A percentile compares a stretch with the other conserved stretches of the same genome.
phyloP scores from a whole-genome alignment of 2,329 filamentous ascomycete genomes.

The Penicillium brasilianum region DNA sequence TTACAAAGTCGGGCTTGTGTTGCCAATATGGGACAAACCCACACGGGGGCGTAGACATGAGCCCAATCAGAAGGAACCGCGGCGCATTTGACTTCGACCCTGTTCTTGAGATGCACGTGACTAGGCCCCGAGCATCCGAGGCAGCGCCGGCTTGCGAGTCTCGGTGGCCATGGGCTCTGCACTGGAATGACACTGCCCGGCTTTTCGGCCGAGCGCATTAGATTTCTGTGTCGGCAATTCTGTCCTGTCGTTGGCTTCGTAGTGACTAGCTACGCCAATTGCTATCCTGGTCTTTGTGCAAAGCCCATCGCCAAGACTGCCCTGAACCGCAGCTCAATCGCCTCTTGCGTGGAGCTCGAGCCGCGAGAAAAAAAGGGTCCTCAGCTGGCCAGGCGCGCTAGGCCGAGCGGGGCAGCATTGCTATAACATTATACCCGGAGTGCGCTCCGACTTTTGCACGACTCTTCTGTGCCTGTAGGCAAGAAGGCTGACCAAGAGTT shows the following conservation, averaged over 20 bases:
- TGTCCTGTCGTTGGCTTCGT: background rate
- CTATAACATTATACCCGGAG: background rate
- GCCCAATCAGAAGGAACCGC: slow-evolving; percentile 6
- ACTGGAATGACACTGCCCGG: background rate
- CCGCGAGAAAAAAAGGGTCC: slow-evolving; percentile 4
- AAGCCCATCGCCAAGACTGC: background rate
- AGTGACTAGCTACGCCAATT: background rate
- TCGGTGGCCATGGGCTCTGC: slow-evolving; percentile 8
- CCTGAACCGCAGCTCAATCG: background rate
- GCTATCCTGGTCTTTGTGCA: background rate
- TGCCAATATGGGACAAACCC: slow-evolving; percentile 3
- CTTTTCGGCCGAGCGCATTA: background rate
- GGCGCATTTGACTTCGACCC: slow-evolving; percentile 6
- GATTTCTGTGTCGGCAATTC: too few relatives aligned
- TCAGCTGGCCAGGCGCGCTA: background rate
- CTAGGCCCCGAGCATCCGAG: slow-evolving; percentile 12
- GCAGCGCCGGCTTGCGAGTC: slow-evolving; percentile 8
- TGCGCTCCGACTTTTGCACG: background rate
- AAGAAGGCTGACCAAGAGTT: slow-evolving; percentile 14
- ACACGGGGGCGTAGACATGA: background rate
- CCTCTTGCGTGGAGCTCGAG: background rate
- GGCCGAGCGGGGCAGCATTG: background rate
- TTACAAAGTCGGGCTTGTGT: background rate
- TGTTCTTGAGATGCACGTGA: slow-evolving; percentile 24
- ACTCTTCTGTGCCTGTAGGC: slow-evolving; percentile 7